Conservation (phyloP, 1,284 basidiomycete genomes). For the Leccinum fallax region DNA sequence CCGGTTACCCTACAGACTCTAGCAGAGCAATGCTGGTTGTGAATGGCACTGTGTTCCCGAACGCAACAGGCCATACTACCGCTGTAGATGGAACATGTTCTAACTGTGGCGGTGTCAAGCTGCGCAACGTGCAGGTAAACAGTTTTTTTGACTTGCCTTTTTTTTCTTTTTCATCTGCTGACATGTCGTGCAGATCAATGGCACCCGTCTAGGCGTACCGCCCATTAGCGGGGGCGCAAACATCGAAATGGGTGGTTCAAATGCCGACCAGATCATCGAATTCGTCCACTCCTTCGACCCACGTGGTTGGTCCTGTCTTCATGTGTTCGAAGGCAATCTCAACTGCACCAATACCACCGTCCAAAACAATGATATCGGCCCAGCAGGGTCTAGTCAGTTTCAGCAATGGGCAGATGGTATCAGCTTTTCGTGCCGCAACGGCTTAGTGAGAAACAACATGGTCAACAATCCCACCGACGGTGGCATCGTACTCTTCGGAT, state of each 20-base stretch:
- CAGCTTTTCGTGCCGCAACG: slow-evolving; percentile 71
- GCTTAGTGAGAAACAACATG: slow-evolving; percentile 70
- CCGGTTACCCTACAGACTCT: slow-evolving; percentile 67
- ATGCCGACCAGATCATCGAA: slow-evolving; percentile 67
- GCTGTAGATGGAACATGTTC: slow-evolving; percentile 68
- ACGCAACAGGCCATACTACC: slow-evolving; percentile 66
- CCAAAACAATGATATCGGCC: slow-evolving; percentile 81
- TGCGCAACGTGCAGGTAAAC: slow-evolving; percentile 72
- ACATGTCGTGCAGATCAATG: slow-evolving; percentile 56
- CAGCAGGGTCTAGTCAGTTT: slow-evolving; percentile 65
- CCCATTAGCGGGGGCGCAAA: slow-evolving; percentile 67
- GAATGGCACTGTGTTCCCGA: slow-evolving; percentile 48
- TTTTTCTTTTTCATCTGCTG: slow-evolving; percentile 38
- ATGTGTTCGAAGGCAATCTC: slow-evolving; percentile 61
- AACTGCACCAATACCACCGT: slow-evolving; percentile 66
- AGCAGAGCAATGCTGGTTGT: slow-evolving; percentile 58
- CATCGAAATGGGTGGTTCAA: slow-evolving; percentile 78
- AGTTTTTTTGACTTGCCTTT: slow-evolving; percentile 23
- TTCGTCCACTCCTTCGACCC: slow-evolving; percentile 72
- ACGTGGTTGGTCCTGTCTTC: slow-evolving; percentile 75
- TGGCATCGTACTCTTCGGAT: slow-evolving; percentile 83
- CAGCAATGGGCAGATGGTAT: slow-evolving; percentile 87
- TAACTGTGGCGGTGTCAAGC: slow-evolving; percentile 57
- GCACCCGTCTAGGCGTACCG: slow-evolving; percentile 54
- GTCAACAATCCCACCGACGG: slow-evolving; percentile 79